Percentiles rank a stretch among this genome's conserved stretches.
Evolutionary conservation across 192 early-diverging fungal species (phyloP).

Genomic region (Coemansia interrupta): DNA sequence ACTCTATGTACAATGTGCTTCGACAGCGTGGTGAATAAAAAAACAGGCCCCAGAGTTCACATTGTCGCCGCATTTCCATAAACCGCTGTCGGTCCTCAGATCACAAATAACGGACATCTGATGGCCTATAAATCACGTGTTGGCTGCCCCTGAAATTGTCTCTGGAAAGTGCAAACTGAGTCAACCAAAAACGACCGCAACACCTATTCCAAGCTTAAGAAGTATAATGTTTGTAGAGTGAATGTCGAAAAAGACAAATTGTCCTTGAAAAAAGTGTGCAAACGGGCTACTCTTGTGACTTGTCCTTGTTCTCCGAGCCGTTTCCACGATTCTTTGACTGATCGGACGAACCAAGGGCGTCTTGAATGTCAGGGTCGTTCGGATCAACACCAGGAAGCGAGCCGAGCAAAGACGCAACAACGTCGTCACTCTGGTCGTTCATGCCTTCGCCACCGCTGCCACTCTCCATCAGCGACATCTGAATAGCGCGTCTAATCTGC

Average conservation of each 20-base stretch:
- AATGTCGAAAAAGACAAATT: neutral
- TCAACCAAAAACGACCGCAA: no score
- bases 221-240: no score
- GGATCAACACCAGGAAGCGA: constrained; percentile 85
- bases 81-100: no score
- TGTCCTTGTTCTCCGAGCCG: constrained; percentile 14
- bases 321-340: constrained; percentile 15
- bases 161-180: no score
- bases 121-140: no score
- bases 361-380: constrained; percentile 76
- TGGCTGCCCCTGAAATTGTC: no score
- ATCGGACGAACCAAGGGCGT: constrained; percentile 54
- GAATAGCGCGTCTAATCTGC: constrained; percentile 46
- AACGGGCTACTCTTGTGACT: constrained; percentile 7
- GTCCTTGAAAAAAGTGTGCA: neutral
- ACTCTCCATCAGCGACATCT: constrained; percentile 52
- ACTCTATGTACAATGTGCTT: no score
- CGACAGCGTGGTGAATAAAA: no score
- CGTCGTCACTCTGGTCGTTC: constrained; percentile 49
- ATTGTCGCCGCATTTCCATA: no score
- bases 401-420: constrained; percentile 72
- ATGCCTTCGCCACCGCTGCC: neutral
- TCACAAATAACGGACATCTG: no score
- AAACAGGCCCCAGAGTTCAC: no score
- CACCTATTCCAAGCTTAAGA: no score